Conservation (phyloP, 148 eudicot genomes). For the Oxyria digyna region DNA sequence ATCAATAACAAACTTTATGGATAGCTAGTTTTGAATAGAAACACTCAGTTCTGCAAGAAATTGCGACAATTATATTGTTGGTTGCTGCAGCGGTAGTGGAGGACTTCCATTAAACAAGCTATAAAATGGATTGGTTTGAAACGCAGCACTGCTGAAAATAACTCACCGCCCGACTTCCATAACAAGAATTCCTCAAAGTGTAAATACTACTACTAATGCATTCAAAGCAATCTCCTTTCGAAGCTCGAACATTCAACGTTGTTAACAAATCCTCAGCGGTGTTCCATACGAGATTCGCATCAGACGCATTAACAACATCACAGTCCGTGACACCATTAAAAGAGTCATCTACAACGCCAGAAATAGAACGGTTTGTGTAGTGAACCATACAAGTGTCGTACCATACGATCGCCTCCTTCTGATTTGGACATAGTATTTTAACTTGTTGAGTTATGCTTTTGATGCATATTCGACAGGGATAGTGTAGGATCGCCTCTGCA, state of each 20-base stretch:
- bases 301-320: background rate
- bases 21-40: too few relatives aligned
- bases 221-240: conserved; percentile 9
- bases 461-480: conserved; percentile 15
- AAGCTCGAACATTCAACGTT: background rate
- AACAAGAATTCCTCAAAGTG: too few relatives aligned
- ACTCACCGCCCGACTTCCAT: too few relatives aligned
- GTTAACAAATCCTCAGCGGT: background rate
- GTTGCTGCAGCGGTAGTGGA: too few relatives aligned
- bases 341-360: background rate
- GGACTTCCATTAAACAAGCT: too few relatives aligned
- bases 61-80: too few relatives aligned
- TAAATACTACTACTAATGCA: too few relatives aligned
- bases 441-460: background rate
- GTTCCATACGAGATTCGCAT: background rate
- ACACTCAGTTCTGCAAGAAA: too few relatives aligned
- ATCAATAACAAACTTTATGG: too few relatives aligned
- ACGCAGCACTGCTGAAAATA: too few relatives aligned
- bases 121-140: too few relatives aligned
- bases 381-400: conserved; percentile 18
- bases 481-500: conserved; percentile 16
- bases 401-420: conserved; percentile 21
- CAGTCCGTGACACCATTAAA: background rate
- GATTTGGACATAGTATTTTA: conserved; percentile 11
- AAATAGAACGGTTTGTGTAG: conserved; percentile 9